A percentile compares a stretch with the other conserved stretches of the same genome.
Evolutionary conservation across 352 stramenopile species (phyloP).

Genomic region (Blastocystis hominis): DNA sequence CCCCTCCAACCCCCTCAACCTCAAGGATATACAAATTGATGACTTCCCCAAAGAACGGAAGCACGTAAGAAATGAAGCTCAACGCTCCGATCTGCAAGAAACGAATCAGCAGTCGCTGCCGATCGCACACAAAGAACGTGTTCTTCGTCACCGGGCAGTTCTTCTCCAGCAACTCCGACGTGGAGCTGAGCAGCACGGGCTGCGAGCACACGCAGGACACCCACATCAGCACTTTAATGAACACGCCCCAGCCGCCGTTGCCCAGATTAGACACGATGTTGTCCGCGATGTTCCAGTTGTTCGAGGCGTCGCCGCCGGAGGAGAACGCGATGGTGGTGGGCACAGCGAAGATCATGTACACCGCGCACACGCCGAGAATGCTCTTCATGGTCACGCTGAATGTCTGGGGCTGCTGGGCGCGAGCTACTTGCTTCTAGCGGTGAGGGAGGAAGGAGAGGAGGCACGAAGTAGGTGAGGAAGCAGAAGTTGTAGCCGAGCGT

Average conservation of each 20-base stretch:
- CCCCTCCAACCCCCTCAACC: too few relatives aligned
- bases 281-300: background rate
- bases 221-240: constrained; percentile 33
- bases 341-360: constrained; percentile 12
- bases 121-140: background rate
- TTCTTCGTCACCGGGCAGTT: background rate
- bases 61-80: background rate
- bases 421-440: background rate
- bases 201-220: constrained; percentile 8
- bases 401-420: background rate
- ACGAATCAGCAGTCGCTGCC: background rate
- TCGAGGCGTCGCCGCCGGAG: background rate
- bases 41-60: constrained; percentile 32
- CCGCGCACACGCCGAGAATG: constrained; percentile 7
- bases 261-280: constrained; percentile 6
- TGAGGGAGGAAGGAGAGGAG: background rate
- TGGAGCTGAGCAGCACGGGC: constrained; percentile 9
- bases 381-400: background rate
- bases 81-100: background rate
- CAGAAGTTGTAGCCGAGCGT: constrained; percentile 47
- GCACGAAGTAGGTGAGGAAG: constrained; percentile 48
- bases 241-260: background rate
- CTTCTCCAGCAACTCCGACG: constrained; percentile 22
- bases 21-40: constrained; percentile 53
- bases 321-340: background rate